phyloP scores from a whole-genome alignment of 1,139 yeast genomes.

The Sugiyamaella sp. region DNA sequence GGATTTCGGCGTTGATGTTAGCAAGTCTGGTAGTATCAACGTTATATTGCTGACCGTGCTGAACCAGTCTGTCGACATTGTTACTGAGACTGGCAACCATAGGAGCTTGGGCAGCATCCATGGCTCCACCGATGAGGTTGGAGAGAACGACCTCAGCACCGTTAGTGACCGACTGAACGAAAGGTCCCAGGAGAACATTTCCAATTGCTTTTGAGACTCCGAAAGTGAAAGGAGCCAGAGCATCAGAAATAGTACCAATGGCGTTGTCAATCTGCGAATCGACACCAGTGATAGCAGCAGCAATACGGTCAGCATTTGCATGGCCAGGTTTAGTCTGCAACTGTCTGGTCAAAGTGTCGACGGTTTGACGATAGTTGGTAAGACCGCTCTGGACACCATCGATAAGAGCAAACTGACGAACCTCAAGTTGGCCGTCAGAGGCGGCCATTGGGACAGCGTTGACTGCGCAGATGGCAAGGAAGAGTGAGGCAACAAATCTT shows the following conservation, averaged over 20 bases:
- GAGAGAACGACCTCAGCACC: slow-evolving; percentile 39
- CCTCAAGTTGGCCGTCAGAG: not conserved
- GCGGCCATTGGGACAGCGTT: slow-evolving; percentile 7
- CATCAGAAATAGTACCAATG: slow-evolving; percentile 32
- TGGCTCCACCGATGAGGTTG: slow-evolving; percentile 32
- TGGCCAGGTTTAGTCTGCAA: slow-evolving; percentile 29
- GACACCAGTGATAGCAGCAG: slow-evolving; percentile 36
- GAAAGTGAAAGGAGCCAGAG: slow-evolving; percentile 33
- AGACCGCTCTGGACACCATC: slow-evolving; percentile 22
- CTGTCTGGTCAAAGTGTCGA: slow-evolving; percentile 30
- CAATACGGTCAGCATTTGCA: slow-evolving; percentile 33
- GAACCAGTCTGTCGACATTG: slow-evolving; percentile 23
- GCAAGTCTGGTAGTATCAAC: slow-evolving; percentile 26
- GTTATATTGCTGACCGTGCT: slow-evolving; percentile 25
- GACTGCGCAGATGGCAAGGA: slow-evolving; percentile 5
- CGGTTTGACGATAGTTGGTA: slow-evolving; percentile 32
- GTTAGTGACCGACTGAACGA: slow-evolving; percentile 40
- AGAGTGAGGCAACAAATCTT: slow-evolving; percentile 3
- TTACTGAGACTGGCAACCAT: slow-evolving; percentile 19
- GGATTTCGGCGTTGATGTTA: slow-evolving; percentile 16
- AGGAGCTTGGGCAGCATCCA: slow-evolving; percentile 24
- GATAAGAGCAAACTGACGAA: not conserved
- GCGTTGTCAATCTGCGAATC: slow-evolving; percentile 38
- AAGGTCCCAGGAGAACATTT: slow-evolving; percentile 37
- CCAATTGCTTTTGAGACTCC: slow-evolving; percentile 36